These are phyloP conservation scores for Astragalus membranaceus DNA, from an alignment of 306 rosid genomes.

Conservation along the genomic window DNA sequence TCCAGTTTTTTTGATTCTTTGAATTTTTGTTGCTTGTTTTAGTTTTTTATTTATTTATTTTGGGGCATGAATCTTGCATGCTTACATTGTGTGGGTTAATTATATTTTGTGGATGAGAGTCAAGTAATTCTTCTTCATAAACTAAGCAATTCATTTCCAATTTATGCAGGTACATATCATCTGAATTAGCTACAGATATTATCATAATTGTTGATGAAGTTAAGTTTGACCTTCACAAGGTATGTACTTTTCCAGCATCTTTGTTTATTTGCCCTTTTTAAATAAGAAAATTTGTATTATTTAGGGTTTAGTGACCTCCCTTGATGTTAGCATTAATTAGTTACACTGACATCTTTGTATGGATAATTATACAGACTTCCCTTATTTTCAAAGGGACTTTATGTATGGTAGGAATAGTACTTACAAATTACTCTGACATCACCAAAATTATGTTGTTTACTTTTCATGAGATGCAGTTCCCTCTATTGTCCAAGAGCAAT, in stretches of 20 bases:
- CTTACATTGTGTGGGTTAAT: not conserved
- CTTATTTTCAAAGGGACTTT: not conserved
- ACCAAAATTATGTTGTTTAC: not conserved
- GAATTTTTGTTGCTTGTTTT: not conserved
- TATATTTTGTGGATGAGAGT: not conserved
- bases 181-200: slow-evolving; percentile 80
- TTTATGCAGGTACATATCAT: slow-evolving; percentile 64
- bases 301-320: not conserved
- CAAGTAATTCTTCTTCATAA: not conserved
- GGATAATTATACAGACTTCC: not conserved
- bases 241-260: slow-evolving; percentile 14
- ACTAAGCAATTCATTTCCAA: not conserved
- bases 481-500: slow-evolving; percentile 87
- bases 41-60: not conserved
- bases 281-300: not conserved
- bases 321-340: not conserved
- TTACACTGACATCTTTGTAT: not conserved
- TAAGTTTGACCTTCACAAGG: slow-evolving; percentile 91
- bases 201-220: slow-evolving; percentile 68
- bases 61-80: not conserved
- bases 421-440: too few relatives aligned
- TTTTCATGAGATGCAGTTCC: slow-evolving; percentile 54
- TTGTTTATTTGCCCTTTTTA: not conserved
- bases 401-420: not conserved
- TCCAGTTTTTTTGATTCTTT: not conserved